Evolutionary conservation across 2,329 filamentous ascomycete species (phyloP), one percentile per base, ranked within the genome.

Genomic region (Didymella glomerata): DNA sequence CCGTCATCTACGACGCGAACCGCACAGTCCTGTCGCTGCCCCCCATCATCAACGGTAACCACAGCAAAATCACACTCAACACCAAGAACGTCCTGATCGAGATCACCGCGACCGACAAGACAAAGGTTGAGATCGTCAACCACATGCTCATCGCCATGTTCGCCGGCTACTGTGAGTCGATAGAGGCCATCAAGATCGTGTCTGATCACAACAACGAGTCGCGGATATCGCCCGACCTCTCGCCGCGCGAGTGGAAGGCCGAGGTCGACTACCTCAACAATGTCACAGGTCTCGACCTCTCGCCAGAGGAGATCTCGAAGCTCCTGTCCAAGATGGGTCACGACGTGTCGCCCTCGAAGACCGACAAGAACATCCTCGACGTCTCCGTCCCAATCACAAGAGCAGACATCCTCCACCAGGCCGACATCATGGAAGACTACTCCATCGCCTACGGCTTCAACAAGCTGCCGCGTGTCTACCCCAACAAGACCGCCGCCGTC

Each of bases 131-230:
- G 69, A 92, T 99, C 65, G 94, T 97, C 61, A 92, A 90, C 80
- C 93, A 96, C 77, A 97, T 97, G 75, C 89, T 99, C 77, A 91
- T 97, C 41, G 88, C 94, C 72, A 99, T 99, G 94, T 99, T 99
- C 84, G 96, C 91, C 45, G 86, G 89, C 74, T 97, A 98, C 81
- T 93, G 91, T 73, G 92, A 97, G 74, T 95, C 93, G 50, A 88
- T 99, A 68, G 95, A 99, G 79, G 93, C 95, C 4, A 88, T 99
- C 70, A 89, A 94, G 78, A 92, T 99, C 71, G 85, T 95, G 60
- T 98, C 95, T 10, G 87, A 92, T 48, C 95, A 98, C 84, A 98
- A 98, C 79, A 83, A 86, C 69, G 86, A 94, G 75, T 91, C 90
- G 27, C 87, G 94, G 64, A 83, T 92, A 74, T 91, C 90, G 11